phyloP scores from a whole-genome alignment of 208 protist species.

The Leishmania martiniquensis region DNA sequence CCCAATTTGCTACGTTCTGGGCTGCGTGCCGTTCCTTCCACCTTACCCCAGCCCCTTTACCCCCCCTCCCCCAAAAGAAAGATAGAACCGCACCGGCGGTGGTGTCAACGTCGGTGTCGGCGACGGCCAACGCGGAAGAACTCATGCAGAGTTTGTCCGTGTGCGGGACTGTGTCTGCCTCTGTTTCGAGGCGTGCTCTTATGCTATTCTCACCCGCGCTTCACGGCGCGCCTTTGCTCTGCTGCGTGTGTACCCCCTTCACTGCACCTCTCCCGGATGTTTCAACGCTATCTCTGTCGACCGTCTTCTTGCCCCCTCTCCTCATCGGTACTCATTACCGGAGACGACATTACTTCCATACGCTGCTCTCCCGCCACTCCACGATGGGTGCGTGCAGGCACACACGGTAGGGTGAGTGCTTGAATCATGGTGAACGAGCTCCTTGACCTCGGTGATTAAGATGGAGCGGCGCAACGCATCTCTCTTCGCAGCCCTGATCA shows the following conservation, averaged over 20 bases:
- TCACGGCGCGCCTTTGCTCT: background rate
- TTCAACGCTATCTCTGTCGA: background rate
- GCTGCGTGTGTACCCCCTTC: too few relatives aligned
- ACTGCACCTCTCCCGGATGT: background rate
- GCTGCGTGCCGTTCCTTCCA: too few relatives aligned
- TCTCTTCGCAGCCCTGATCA: conserved; percentile 22
- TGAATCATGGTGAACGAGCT: conserved; percentile 19
- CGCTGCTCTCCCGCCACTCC: conserved; percentile 22
- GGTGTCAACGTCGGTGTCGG: too few relatives aligned
- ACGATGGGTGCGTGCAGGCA: too few relatives aligned
- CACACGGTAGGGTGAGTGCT: conserved; percentile 4
- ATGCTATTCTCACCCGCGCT: too few relatives aligned
- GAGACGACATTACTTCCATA: background rate
- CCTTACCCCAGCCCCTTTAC: too few relatives aligned
- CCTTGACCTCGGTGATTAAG: conserved; percentile 25
- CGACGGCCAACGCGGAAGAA: too few relatives aligned
- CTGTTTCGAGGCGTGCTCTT: too few relatives aligned
- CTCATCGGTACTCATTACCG: background rate
- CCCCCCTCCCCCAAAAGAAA: too few relatives aligned
- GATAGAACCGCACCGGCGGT: too few relatives aligned
- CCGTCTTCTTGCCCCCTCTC: background rate
- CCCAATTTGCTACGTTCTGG: background rate
- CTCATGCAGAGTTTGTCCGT: too few relatives aligned
- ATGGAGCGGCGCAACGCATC: conserved; percentile 13
- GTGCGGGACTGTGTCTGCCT: too few relatives aligned